Base-by-base conservation (phyloP, 225 moss, liverwort and hornwort genomes). In the Sphagnum contortum region DNA sequence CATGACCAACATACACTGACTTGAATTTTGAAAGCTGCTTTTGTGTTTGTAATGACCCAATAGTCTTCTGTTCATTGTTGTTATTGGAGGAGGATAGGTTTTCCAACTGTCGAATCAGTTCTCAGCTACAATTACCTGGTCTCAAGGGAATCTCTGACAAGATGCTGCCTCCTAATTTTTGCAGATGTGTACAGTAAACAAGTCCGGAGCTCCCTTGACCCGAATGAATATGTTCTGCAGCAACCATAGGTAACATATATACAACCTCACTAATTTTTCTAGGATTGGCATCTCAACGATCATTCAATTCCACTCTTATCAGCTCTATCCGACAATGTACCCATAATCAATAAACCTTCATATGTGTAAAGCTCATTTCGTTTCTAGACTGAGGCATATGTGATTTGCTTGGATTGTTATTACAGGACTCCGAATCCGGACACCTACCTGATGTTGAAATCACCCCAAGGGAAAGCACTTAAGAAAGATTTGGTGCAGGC, bases 381-480 rank as follows among this genome's bases (percentile, higher is more conserved):
- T 44, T 2, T 5, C 12, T 9, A 65, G 4, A 51, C 4, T 11
- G 11, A 3, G 52, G 52, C 47, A 6, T 66, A 14, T 66, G 9
- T 44, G 44, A 55, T 56, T 14, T 55, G 66, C 47, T 66, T 47
- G 12, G 55, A 44, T 29, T 29, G 29, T 29, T 50, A 72, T 52
- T 66, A 55, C 78, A 99, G 98, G 78, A 87, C 82, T 14, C 98
- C 98, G 61, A 93, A 89, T 69, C 89, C 87, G 56, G 98, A 99
- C 66, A 91, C 83, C 71, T 74, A 86, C 64, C 67, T 99, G 70
- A 77, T 86, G 77, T 47, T 99, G 69, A 82, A 81, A 74, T 89
- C 91, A 49, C 83, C 90, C 14, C 83, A 91, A 55, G 93, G 91
- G 12, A 99, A 91, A 76, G 65, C 84, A 10, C 76, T 89, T 55